Evolutionary conservation across 2,329 filamentous ascomycete genomes (phyloP), one percentile per base, ranked within the genome.

Genomic region (Hysterium pulicare): DNA sequence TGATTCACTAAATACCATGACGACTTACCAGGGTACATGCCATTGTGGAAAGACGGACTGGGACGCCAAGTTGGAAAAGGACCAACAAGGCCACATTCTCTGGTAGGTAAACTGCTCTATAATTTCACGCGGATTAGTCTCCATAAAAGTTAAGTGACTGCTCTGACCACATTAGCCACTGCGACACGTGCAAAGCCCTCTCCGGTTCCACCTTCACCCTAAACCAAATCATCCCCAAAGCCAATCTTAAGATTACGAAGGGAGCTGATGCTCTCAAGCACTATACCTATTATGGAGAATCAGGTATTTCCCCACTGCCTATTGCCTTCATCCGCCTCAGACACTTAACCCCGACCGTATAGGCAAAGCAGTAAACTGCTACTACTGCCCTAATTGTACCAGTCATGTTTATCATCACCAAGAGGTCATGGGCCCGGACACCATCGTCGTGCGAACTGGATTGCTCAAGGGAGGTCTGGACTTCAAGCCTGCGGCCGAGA

Each of bases 251-350:
- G 43, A 67, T 80, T 64, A 77, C 72, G 40, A 73, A 76, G 53
- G 77, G 77, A 40, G 65, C 58, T 19, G 59, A 68, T 37, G 57
- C 62, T 3, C 53, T 76, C 33, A 74, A 72, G 44, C 64, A 63
- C 24, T 81, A 79, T 62, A 76, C 73, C 31, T 81, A 81, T 67
- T 69, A 73, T 48, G 77, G 76, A 34, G 76, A 79, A 50, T 76
- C 72, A 36, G 75, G 73, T 71, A 64, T n/a, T 36, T 32, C 35
- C 35, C 20, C 26, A 30, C 15, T 34, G 31, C 37, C 24, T 23
- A 39, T 22, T 33, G 28, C 19, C 17, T 43, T 19, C 19, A 23
- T 15, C 15, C 26, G 23, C 38, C 15, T 24, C 35, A 26, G 16
- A 11, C 33, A 13, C n/a, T 24, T 30, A 28, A 44, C 20, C 35